Evolutionary conservation across 306 rosid species (phyloP), one percentile per base, ranked within the genome.

Genomic region (Lathyrus sativus): DNA sequence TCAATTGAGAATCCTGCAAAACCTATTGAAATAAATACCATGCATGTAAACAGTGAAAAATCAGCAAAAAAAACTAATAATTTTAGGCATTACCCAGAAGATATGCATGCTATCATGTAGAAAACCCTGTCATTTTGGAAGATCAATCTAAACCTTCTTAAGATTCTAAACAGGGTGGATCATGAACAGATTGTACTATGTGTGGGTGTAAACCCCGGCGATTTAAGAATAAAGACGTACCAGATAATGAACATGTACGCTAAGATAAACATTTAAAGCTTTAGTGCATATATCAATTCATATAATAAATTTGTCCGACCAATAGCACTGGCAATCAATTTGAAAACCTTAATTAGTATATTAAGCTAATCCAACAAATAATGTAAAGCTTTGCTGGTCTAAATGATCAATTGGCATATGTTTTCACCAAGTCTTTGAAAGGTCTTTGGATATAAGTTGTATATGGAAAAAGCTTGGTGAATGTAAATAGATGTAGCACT

Each of bases 1-100:
- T 93, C 81, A 79, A 63, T 74, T 85, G 96, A 15, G 95, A 93
- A 73, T 84, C 97, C 98, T 93, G 74, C 69, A 49, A 67, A 22
- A 50, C 60, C 49, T 60, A 68, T 67, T 45, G 51, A 73, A 77
- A 63, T 45, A 35, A 43, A 55, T 53, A 31, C 45, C 9, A 18
- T 65, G 26, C 48, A n/a, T 65, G 31, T 44, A 18, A 50, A 24
- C 49, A 44, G 43, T 56, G 62, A 10, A 57, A 44, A 18, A 45
- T 39, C 35, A 56, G 33, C 49, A 13, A 15, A 31, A 33, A 44
- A 51, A 18, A 42, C 35, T 42, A 51, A 51, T 18, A 4, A 39
- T 38, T 37, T 8, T 39, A 53, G 10, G 22, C 26, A 66, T 66
- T 29, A 66, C 41, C 31, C 11, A 15, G 18, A 29, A 66, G 45